Conservation (phyloP, 768 basidiomycete species). For the Trametes meyenii region DNA sequence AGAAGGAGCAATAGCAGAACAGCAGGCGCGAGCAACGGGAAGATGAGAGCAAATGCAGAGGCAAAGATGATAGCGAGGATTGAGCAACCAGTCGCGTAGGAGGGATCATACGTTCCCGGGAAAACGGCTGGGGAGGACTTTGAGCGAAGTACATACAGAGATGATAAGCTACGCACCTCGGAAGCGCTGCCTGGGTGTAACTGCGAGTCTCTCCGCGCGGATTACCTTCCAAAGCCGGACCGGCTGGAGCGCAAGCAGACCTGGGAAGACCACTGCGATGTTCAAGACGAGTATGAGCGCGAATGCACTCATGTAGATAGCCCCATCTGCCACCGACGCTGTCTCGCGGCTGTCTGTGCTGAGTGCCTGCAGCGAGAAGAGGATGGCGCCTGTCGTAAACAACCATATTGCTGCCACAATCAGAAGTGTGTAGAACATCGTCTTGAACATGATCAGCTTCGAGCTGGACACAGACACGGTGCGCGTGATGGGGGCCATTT, state of each 20-base stretch:
- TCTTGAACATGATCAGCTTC: conserved; percentile 62
- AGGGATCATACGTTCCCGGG: conserved; percentile 69
- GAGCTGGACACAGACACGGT: conserved; percentile 65
- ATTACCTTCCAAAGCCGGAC: conserved; percentile 59
- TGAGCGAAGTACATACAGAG: not conserved
- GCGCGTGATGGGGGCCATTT: conserved; percentile 54
- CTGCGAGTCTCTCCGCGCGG: conserved; percentile 55
- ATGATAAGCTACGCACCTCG: conserved; percentile 54
- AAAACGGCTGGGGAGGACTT: conserved; percentile 53
- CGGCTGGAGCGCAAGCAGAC: conserved; percentile 73
- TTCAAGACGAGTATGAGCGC: conserved; percentile 61
- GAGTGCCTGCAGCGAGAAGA: conserved; percentile 69
- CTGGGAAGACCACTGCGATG: conserved; percentile 71
- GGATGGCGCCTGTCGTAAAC: conserved; percentile 63
- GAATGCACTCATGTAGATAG: conserved; percentile 70
- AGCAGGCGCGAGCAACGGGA: conserved; percentile 76
- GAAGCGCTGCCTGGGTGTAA: conserved; percentile 81
- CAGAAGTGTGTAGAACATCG: conserved; percentile 61
- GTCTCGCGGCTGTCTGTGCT: conserved; percentile 39
- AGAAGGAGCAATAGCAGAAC: conserved; percentile 66
- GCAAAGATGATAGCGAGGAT: conserved; percentile 72
- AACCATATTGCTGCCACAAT: conserved; percentile 62
- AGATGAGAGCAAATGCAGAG: conserved; percentile 72
- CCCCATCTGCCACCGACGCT: conserved; percentile 62
- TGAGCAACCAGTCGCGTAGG: conserved; percentile 67